Percentiles rank a stretch among this genome's conserved stretches.
These are phyloP conservation scores for Stachybotrys chlorohalonatus DNA, from an alignment of 2,329 filamentous ascomycete species.

Conservation along the genomic window DNA sequence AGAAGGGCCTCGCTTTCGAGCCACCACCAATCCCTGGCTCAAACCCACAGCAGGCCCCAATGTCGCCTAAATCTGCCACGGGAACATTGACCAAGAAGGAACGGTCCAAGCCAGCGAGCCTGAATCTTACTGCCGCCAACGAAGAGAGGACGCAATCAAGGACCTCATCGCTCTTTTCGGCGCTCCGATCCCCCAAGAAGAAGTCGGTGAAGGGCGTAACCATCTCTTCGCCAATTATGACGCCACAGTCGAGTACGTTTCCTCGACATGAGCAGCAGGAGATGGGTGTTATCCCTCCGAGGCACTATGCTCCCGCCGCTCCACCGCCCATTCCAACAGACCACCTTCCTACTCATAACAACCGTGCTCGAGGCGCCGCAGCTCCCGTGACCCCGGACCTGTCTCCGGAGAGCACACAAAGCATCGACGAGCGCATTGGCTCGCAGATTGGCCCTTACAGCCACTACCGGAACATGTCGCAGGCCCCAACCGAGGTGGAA, in stretches of 20 bases:
- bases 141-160: conserved; percentile 46
- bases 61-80: conserved; percentile 14
- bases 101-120: conserved; percentile 37
- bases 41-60: conserved; percentile 13
- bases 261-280: conserved; percentile 46
- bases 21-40: conserved; percentile 24
- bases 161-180: conserved; percentile 49
- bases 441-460: conserved; percentile 21
- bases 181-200: conserved; percentile 51
- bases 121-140: conserved; percentile 35
- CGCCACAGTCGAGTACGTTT: conserved; percentile 52
- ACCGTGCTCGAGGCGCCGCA: conserved; percentile 13
- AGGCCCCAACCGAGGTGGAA: conserved; percentile 31
- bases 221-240: conserved; percentile 59
- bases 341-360: conserved; percentile 26
- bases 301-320: conserved; percentile 47
- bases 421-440: conserved; percentile 49
- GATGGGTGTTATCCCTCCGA: conserved; percentile 47
- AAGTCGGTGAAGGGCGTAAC: conserved; percentile 42
- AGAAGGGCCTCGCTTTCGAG: conserved; percentile 42
- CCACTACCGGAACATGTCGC: conserved; percentile 28
- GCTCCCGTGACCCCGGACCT: conserved; percentile 20
- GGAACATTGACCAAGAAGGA: conserved; percentile 32
- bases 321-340: conserved; percentile 47
- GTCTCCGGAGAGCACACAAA: conserved; percentile 31